Conservation (phyloP, 495 filamentous ascomycete species). For the Pseudotulostoma volvatum region DNA sequence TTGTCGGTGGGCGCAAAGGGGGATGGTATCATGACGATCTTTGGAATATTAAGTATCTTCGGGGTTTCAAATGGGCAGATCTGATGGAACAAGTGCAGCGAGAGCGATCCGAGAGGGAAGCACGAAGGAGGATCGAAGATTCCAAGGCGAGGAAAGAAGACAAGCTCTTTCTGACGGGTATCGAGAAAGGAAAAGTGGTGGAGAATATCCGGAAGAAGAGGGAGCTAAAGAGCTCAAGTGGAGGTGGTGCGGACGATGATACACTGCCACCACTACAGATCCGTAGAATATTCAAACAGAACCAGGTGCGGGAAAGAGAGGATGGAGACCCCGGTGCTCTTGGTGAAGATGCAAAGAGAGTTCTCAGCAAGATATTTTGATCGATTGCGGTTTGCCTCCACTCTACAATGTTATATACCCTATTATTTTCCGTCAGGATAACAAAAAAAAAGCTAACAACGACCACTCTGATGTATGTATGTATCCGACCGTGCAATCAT, state of each 20-base stretch:
- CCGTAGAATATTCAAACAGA: conserved; percentile 61
- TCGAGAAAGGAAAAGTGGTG: conserved; percentile 68
- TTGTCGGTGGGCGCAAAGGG: conserved; percentile 75
- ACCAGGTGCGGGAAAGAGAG: conserved; percentile 32
- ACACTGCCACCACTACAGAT: conserved; percentile 16
- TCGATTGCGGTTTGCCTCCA: background rate
- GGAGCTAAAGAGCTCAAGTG: conserved; percentile 37
- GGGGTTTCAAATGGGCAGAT: conserved; percentile 68
- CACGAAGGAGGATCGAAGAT: conserved; percentile 67
- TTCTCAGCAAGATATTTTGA: conserved; percentile 66
- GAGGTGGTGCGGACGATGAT: conserved; percentile 4
- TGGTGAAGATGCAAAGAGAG: conserved; percentile 54
- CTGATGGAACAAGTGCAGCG: conserved; percentile 50
- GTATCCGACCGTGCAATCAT: too few species aligned
- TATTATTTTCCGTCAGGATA: background rate
- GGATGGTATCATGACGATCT: conserved; percentile 86
- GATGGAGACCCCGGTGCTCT: conserved; percentile 29
- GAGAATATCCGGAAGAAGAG: conserved; percentile 52
- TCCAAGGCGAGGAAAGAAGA: conserved; percentile 62
- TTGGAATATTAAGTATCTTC: conserved; percentile 73
- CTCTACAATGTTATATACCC: background rate
- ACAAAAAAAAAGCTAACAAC: too few species aligned
- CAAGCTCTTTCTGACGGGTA: conserved; percentile 62
- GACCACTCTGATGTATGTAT: too few species aligned
- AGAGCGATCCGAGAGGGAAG: conserved; percentile 71